Percentiles rank a stretch among this genome's conserved stretches.
Conservation (phyloP, 2,329 filamentous ascomycete genomes). For the Harringtonia lauricola region DNA sequence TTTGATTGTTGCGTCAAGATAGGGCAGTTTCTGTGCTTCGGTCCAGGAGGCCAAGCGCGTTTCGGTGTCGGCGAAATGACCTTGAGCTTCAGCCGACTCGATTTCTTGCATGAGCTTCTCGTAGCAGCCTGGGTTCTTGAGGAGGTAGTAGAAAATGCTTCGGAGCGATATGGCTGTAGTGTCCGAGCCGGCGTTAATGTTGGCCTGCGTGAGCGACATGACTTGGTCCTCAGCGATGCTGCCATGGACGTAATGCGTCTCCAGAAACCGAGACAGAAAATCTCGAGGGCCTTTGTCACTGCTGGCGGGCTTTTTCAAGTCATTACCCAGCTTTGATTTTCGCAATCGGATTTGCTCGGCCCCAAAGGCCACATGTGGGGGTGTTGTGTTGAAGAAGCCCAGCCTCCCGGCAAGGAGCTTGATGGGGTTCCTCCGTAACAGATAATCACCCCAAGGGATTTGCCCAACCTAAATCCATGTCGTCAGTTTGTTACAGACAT, state of each 20-base stretch:
- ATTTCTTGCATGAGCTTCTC: slow-evolving; percentile 1
- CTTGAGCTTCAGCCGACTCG: background rate
- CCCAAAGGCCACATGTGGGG: too few species aligned
- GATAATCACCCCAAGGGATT: slow-evolving; percentile 11
- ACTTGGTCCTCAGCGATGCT: slow-evolving; percentile 2
- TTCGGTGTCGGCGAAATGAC: background rate
- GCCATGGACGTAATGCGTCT: background rate
- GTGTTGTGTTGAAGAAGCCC: slow-evolving; percentile 25
- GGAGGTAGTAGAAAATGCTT: slow-evolving; percentile 13
- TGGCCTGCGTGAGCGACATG: slow-evolving; percentile 11
- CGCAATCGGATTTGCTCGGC: too few species aligned
- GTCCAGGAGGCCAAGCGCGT: background rate
- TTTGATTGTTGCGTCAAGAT: slow-evolving; percentile 35
- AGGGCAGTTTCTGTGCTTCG: slow-evolving; percentile 23
- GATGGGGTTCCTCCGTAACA: slow-evolving; percentile 14
- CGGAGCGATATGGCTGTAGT: slow-evolving; percentile 16
- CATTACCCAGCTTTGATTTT: too few species aligned
- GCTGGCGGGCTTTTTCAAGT: slow-evolving; percentile 10
- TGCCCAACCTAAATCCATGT: slow-evolving; percentile 24
- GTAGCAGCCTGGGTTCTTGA: slow-evolving; percentile 4
- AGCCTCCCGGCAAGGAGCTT: slow-evolving; percentile 21
- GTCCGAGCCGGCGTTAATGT: slow-evolving; percentile 21
- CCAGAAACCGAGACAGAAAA: slow-evolving; percentile 18
- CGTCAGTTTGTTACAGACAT: too few species aligned
- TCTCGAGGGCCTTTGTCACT: slow-evolving; percentile 1